Base-by-base conservation (phyloP, 164 flowering plant species). In the Dillenia turbinata region DNA sequence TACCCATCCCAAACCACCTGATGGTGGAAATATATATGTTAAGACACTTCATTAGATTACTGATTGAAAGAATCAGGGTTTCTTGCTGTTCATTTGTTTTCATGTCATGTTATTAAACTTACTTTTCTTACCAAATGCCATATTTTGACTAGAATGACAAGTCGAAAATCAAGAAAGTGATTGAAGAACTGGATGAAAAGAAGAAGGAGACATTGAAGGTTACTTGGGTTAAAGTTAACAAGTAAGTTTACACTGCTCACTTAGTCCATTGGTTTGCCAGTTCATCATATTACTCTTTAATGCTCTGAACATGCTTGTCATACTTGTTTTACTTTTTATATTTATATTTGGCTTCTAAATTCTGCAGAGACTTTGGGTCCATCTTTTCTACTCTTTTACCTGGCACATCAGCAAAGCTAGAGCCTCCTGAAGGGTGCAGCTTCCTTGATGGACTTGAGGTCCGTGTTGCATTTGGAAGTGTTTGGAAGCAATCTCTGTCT, bases 381-480 rank as follows among this genome's bases (percentile, higher is more conserved):
- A 92, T 95, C 77, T 95, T 95, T 74, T 90, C 97, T 66, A 91
- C 97, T 47, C 72, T 95, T 11, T 77, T 92, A 70, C 99, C 97
- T 8, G 97, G 99, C 26, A 92, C 97, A 49, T 86, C 77, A 84
- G 97, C 97, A 71, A 95, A 95, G 70, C 76, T 95, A 60, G 97
- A 89, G 48, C 97, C 99, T 55, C 89, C 97, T 22, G 99, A 95
- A 78, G 99, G 99, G 61, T 57, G 97, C 73, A 85, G 72, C 69
- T 95, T 95, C 77, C 81, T 95, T 59, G 99, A 90, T 83, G 99
- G 99, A 59, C 89, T 95, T 69, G 99, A 92, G 75, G 99, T 95
- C 60, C 87, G 90, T 45, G 97, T 92, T 72, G 99, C 99, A 55
- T 95, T 95, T 82, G 99, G 99, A 68, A 71, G 83, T 63, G 97